Base-by-base conservation (phyloP, 352 stramenopile species). In the Pilasporangium apinafurcum region DNA sequence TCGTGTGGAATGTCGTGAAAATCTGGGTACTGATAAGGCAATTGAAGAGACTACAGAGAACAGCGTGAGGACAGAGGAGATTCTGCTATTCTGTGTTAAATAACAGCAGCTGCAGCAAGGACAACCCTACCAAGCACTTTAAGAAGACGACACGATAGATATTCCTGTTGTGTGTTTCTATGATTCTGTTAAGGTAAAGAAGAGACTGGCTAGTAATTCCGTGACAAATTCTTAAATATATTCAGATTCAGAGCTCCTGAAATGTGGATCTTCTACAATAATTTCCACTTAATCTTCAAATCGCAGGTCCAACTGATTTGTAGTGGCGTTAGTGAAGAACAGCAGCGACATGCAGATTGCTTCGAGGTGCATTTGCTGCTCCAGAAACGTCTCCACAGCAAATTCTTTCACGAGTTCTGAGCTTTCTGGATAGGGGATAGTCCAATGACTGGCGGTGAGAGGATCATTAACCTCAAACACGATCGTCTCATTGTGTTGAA, bases 351-450 rank as follows among this genome's bases (percentile, higher is more conserved):
- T 72, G 8, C 52, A 46, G 40, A 82, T 72, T 7, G 63, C 65
- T 27, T 86, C 70, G 14, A 86, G 42, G 27, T 86, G 65, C 45
- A 86, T 62, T 24, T 80, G 68, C 56, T 79, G 65, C 51, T 86
- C 70, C 6, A 72, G 29, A 13, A 64, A 65, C 6, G 44, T 77
- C 36, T 83, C 69, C n/a, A 72, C 43, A 5, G 55, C 65, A 36
- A 83, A 79, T 30, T 83, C 73, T 13, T 65, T 70, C 5, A 71
- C 52, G 16, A 86, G 38, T 42, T 84, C 68, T 5, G 28, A 40
- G 32, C 65, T 83, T 22, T 86, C 73, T 1, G 69, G 53, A 34
- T 83, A 82, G 37, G 37, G 25, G 14, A 86, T n/a, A 4, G 21
- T 25, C 58, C 65, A 83, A 2, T 44, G 28, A 0, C 44, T 29